These are phyloP conservation scores for Nemania sp. DNA, from an alignment of 2,329 filamentous ascomycete genomes.

Conservation along the genomic window DNA sequence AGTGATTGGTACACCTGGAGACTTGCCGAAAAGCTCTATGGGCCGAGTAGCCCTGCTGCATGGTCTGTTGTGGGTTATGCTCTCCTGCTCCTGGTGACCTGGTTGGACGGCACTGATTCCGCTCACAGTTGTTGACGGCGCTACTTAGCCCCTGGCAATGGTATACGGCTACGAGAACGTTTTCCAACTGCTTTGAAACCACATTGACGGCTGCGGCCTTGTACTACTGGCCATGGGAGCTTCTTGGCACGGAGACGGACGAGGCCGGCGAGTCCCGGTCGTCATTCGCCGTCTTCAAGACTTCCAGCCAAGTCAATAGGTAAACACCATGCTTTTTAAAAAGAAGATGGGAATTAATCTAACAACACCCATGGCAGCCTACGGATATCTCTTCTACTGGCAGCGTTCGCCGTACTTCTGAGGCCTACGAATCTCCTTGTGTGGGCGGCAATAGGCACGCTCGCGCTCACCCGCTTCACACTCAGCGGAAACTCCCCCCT, in stretches of 20 bases:
- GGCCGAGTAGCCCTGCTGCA: slow-evolving; percentile 63
- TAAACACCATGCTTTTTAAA: slow-evolving; percentile 23
- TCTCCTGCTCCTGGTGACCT: neutral
- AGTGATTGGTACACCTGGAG: slow-evolving; percentile 90
- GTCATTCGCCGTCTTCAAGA: slow-evolving; percentile 37
- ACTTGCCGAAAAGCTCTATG: slow-evolving; percentile 75
- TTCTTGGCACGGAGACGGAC: slow-evolving; percentile 52
- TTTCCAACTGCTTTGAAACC: slow-evolving; percentile 94
- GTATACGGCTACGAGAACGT: slow-evolving; percentile 90
- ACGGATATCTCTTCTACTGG: slow-evolving; percentile 70
- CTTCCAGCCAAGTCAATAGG: slow-evolving; percentile 40
- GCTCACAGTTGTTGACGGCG: slow-evolving; percentile 67
- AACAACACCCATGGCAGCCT: slow-evolving; percentile 46
- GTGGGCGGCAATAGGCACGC: slow-evolving; percentile 71
- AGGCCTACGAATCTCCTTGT: slow-evolving; percentile 89
- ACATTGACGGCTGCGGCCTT: slow-evolving; percentile 81
- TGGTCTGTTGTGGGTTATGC: slow-evolving; percentile 68
- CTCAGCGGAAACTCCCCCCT: slow-evolving; percentile 49
- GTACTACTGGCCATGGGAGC: slow-evolving; percentile 84
- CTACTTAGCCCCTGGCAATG: slow-evolving; percentile 89
- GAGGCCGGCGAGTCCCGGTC: slow-evolving; percentile 48
- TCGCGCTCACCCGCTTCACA: slow-evolving; percentile 53
- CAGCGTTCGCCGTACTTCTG: slow-evolving; percentile 80
- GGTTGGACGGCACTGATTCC: slow-evolving; percentile 23
- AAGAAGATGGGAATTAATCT: neutral